Evolutionary conservation across 2,329 filamentous ascomycete species (phyloP).

Genomic region (Sclerotinia glacialis): DNA sequence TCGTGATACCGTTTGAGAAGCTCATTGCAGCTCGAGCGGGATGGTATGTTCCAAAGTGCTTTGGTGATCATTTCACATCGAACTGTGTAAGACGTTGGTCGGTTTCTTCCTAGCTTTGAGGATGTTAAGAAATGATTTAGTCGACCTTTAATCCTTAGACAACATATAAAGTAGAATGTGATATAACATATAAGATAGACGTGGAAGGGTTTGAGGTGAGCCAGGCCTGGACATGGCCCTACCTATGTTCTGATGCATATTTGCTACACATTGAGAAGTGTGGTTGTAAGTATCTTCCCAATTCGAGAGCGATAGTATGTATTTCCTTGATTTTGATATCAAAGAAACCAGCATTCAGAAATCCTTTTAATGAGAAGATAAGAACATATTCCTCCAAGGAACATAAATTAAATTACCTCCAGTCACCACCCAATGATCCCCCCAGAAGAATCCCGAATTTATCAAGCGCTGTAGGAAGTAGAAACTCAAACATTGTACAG

Average conservation of each 20-base stretch:
- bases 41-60: slow-evolving; percentile 33
- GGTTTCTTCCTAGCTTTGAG: slow-evolving; percentile 26
- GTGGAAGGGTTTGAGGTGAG: background rate
- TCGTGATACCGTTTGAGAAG: slow-evolving; percentile 24
- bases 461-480: background rate
- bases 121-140: background rate
- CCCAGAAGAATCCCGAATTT: background rate
- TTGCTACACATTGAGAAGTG: too few relatives aligned
- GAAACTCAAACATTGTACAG: background rate
- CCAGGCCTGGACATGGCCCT: background rate
- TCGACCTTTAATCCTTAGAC: background rate
- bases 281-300: too few relatives aligned
- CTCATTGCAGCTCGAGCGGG: slow-evolving; percentile 30
- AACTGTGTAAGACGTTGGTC: slow-evolving; percentile 23
- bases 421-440: background rate
- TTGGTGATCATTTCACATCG: slow-evolving; percentile 25
- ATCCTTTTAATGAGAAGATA: too few relatives aligned
- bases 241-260: background rate
- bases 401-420: background rate
- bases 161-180: background rate
- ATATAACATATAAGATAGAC: background rate
- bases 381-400: background rate
- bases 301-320: too few relatives aligned
- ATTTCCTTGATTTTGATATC: too few relatives aligned
- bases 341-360: too few relatives aligned